Evolutionary conservation across 208 protist genomes (phyloP), one percentile per base, ranked within the genome.

Genomic region (Naegleria gruberi): DNA sequence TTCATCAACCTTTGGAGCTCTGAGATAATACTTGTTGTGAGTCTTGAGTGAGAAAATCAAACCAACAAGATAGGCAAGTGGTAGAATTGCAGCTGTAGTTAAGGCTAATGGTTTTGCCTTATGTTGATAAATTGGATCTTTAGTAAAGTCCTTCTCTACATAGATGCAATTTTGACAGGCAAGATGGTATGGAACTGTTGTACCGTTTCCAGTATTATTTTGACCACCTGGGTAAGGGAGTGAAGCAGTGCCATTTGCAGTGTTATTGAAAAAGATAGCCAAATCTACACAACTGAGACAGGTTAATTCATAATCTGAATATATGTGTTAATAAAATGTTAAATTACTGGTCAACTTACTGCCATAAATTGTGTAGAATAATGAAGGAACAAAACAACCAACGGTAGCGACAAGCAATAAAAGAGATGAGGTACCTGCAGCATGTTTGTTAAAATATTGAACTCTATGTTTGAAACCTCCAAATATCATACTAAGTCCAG

Each of bases 381-480:
- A 46, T 15, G 93, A 94, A 40, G 94, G 94, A 19, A 91, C 81
- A 65, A 94, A 95, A 34, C 57, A 90, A 90, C 91, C 94, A 73
- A 95, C 88, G 37, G 94, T 74, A 0, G 94, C 84, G 47, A 95
- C 89, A 41, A 95, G 65, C 37, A 95, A 89, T 12, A 95, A 34
- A 5, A 95, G 82, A 15, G 90, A 92, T 15, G 89, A 92, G 0
- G 95, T 93, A 55, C 92, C 92, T 30, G 93, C 93, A 8, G 93
- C 89, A 10, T 81, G n/a, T 43, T 86, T 85, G 90, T 95, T 95
- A 83, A 95, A 94, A 15, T 83, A 42, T 91, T 95, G 93, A 73
- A 94, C 90, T 45, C 94, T 93, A 91, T 92, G 90, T 81, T 94
- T 95, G 12, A 95, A 86, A 40, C 94, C 94, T 83, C 93, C 93